Evolutionary conservation across 169 alveolate genomes (phyloP), one percentile per base, ranked within the genome.

Genomic region (Pseudocohnilembus persalinus): DNA sequence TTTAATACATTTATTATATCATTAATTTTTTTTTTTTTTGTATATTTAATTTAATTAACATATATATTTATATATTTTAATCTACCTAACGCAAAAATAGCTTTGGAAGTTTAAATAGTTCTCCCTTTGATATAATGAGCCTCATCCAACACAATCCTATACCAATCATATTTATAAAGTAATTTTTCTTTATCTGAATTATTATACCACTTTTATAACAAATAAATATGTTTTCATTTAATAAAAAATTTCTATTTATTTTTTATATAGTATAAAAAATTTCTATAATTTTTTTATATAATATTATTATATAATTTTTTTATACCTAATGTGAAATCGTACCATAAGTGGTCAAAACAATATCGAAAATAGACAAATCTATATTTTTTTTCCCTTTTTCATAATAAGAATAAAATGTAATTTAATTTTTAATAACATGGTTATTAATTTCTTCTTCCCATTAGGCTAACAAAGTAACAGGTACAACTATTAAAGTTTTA

Each of bases 81-180:
- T n/a, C n/a, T n/a, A n/a, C n/a, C n/a, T 68, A 97, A 88, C 75
- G 95, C 93, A 90, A 94, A 95, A 6, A 91, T 94, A 1, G 97
- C 97, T 74, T 91, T 87, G 30, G 98, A 97, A 15, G 99, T 96
- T 82, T 98, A 94, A 75, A 97, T 97, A 77, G 95, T 94, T 76
- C 98, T 94, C 31, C 98, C 96, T 89, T 98, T 98, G 78, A 98
- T 97, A 74, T 99, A 94, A 82, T 98, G 99, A 0, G 99, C 99
- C 93, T 98, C 99, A 86, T 98, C 99, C 29, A 98, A 88, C 31
- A 97, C 96, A 33, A 98, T 94, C 32, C 99, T 89, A 75, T 93
- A 93, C 92, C 97, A 97, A 76, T 93, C 89, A 73, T 94, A 88
- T 90, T 92, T 83, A 75, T 88, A 88, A 73, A 97, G 80, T 1